phyloP scores from a whole-genome alignment of 2,329 filamentous ascomycete genomes.

The Pseudogymnoascus sp. region DNA sequence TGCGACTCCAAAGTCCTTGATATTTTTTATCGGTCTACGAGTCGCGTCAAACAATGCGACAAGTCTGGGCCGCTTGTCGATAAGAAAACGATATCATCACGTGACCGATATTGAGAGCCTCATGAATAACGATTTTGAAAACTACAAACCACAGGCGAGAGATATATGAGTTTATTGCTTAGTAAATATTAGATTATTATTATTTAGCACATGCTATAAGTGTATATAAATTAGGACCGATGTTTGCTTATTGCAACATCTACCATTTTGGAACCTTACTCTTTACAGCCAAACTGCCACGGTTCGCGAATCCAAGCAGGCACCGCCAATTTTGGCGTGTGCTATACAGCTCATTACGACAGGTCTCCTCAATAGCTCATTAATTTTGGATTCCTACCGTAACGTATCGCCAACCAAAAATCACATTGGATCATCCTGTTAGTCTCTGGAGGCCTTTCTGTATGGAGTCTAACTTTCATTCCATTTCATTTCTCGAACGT shows the following conservation, averaged over 20 bases:
- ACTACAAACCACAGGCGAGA: neutral
- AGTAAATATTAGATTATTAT: neutral
- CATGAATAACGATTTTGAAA: neutral
- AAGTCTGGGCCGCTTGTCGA: neutral
- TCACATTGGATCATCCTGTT: neutral
- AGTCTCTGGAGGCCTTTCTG: neutral
- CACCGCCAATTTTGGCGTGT: neutral
- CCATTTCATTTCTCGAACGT: neutral
- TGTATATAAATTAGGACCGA: neutral
- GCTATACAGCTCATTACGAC: neutral
- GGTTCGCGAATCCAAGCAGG: constrained; percentile 7
- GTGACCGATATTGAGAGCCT: neutral
- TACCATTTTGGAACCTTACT: neutral
- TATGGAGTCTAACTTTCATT: neutral
- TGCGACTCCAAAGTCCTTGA: constrained; percentile 7
- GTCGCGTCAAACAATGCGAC: constrained; percentile 8
- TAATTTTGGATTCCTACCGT: neutral
- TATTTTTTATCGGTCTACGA: neutral
- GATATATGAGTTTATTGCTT: neutral
- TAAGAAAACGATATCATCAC: constrained; percentile 3
- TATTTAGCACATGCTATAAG: neutral
- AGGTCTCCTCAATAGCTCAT: constrained; percentile 2
- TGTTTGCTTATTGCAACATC: neutral
- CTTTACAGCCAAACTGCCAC: neutral
- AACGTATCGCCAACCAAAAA: neutral